Conservation (phyloP, 352 stramenopile species). For the Blastocystis sp. region DNA sequence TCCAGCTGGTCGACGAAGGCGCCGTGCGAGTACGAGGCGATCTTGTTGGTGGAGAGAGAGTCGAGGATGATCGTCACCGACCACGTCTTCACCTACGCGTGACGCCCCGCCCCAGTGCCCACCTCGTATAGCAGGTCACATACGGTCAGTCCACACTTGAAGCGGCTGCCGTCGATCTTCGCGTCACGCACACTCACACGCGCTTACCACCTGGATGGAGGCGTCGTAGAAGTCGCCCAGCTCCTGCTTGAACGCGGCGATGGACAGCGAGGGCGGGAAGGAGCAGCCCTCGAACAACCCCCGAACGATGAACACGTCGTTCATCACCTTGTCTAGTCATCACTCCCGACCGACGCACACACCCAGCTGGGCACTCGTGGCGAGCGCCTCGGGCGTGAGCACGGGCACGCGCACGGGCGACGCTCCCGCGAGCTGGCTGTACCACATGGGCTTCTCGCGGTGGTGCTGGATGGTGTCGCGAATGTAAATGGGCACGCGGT, state of each 20-base stretch:
- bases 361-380: background rate
- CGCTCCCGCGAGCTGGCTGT: slow-evolving; percentile 1
- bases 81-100: background rate
- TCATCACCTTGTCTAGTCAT: background rate
- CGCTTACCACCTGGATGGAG: slow-evolving; percentile 24
- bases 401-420: background rate
- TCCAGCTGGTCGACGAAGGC: slow-evolving; percentile 51
- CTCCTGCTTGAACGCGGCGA: background rate
- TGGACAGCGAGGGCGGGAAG: background rate
- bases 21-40: slow-evolving; percentile 20
- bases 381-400: background rate
- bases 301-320: background rate
- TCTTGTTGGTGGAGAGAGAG: slow-evolving; percentile 9
- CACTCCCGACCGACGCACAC: too few relatives aligned
- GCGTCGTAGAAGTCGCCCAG: slow-evolving; percentile 64
- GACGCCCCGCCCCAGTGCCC: background rate
- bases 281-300: slow-evolving; percentile 29
- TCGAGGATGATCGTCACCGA: slow-evolving; percentile 33
- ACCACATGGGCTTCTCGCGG: slow-evolving; percentile 5
- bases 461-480: slow-evolving; percentile 37
- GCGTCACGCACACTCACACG: background rate
- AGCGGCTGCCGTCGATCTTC: slow-evolving; percentile 31
- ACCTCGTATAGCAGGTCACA: slow-evolving; percentile 42
- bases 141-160: slow-evolving; percentile 55
- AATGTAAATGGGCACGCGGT: slow-evolving; percentile 38